Percentiles rank a stretch among this genome's conserved stretches.
Evolutionary conservation across 2,329 filamentous ascomycete species (phyloP).

Genomic region (Epichloe hybrida): DNA sequence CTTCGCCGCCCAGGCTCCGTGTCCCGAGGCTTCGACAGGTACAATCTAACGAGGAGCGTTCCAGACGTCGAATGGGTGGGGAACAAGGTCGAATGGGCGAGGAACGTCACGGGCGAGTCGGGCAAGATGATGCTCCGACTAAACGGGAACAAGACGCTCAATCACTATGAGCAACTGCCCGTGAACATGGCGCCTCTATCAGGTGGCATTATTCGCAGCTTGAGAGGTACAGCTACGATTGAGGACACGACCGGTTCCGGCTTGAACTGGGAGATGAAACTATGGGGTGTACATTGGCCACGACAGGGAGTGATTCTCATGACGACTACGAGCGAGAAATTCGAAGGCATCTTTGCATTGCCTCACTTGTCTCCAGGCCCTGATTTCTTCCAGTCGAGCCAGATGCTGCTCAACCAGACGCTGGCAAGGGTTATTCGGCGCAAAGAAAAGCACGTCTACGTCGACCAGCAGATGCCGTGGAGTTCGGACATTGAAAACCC

Average conservation of each 20-base stretch:
- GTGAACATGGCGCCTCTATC: conserved; percentile 21
- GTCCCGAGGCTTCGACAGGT: conserved; percentile 31
- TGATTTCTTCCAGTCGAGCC: conserved; percentile 43
- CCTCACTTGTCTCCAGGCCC: conserved; percentile 61
- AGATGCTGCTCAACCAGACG: conserved; percentile 58
- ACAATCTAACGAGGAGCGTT: conserved; percentile 52
- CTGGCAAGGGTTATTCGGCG: conserved; percentile 53
- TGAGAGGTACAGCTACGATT: conserved; percentile 56
- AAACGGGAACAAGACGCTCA: conserved; percentile 42
- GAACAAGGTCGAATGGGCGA: conserved; percentile 48
- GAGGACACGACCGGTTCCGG: conserved; percentile 54
- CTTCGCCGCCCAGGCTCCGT: conserved; percentile 40
- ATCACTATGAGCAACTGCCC: conserved; percentile 28
- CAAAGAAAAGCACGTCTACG: conserved; percentile 41
- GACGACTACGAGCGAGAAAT: conserved; percentile 86
- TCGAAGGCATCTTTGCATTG: conserved; percentile 78
- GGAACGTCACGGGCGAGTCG: conserved; percentile 64
- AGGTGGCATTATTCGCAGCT: conserved; percentile 50
- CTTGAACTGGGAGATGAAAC: conserved; percentile 63
- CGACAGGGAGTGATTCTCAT: conserved; percentile 67
- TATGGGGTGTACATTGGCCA: conserved; percentile 79
- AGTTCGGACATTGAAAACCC: conserved; percentile 51
- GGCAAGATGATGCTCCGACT: conserved; percentile 55
- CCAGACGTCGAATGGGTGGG: conserved; percentile 53
- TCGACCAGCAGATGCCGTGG: conserved; percentile 60